These are phyloP conservation scores for Croton laevigatus DNA, from an alignment of 441 rosid species.

Conservation along the genomic window DNA sequence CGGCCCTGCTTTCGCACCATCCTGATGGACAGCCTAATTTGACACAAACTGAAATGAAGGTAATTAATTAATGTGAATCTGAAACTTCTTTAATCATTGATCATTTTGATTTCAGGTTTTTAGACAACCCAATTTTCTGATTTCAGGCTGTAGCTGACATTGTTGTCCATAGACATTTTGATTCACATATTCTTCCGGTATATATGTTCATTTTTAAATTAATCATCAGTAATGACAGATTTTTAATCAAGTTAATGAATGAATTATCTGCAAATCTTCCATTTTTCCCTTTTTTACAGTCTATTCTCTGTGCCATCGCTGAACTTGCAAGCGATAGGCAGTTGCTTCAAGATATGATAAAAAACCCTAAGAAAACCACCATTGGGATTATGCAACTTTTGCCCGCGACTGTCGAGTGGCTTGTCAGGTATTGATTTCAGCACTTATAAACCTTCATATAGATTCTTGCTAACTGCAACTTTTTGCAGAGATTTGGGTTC, in stretches of 20 bases:
- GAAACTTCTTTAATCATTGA: too few species aligned
- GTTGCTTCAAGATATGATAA: conserved; percentile 54
- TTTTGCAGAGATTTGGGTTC: conserved; percentile 66
- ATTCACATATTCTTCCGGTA: conserved; percentile 63
- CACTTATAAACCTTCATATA: neutral
- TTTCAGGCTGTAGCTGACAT: conserved; percentile 88
- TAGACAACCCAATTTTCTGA: neutral
- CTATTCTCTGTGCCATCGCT: conserved; percentile 83
- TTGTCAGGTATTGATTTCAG: conserved; percentile 47
- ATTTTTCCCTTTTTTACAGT: conserved; percentile 54
- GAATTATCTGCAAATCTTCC: conserved; percentile 18
- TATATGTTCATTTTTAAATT: conserved; percentile 17
- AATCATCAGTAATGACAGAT: neutral
- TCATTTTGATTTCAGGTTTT: neutral
- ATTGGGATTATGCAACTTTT: conserved; percentile 78
- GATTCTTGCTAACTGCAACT: conserved; percentile 17
- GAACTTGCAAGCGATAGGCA: conserved; percentile 92
- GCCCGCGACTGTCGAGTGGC: conserved; percentile 62
- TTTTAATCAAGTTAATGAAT: neutral
- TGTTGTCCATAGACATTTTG: conserved; percentile 63
- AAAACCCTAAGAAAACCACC: conserved; percentile 66
- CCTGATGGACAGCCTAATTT: conserved; percentile 88
- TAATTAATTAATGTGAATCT: conserved; percentile 14
- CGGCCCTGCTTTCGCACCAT: conserved; percentile 91
- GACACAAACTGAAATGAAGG: conserved; percentile 92